Base-by-base conservation (phyloP, 768 basidiomycete genomes). In the Lactifluus rugatus region DNA sequence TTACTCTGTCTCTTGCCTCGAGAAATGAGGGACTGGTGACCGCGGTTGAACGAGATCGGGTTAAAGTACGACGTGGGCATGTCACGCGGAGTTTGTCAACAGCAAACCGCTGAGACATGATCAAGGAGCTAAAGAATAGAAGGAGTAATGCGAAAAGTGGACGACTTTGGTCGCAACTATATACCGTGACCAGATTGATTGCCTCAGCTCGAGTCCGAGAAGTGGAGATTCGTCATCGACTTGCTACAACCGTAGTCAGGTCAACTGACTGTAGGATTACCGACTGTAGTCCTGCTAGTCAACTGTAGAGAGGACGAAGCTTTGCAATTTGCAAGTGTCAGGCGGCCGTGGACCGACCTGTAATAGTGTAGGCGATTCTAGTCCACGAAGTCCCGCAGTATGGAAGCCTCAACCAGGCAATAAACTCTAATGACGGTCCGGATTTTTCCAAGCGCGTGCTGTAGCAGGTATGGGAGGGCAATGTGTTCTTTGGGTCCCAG, bases 1-100 rank as follows among this genome's bases (percentile, higher is more conserved):
- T 75, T 50, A 92, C 85, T 71, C 88, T 82, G 48, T 81, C 81
- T 74, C 88, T 90, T 46, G 89, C 89, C 41, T 93, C 90, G 56
- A 86, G 67, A 68, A 87, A 85, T 11, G 83, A 81, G 48, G 73
- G 61, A 31, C 66, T 70, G 23, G 74, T 62, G 6, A 78, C 73
- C 51, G 72, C 71, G 10, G 82, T 81, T 1, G 82, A 83, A 58
- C 75, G 74, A 52, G 75, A 73, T 62, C 83, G 74, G 11, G 72
- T 67, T 57, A 79, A 75, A 28, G 74, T 34, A 34, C 34, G 7
- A 67, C 47, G 78, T 73, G 62, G 72, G 59, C 11, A 11, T 34
- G 71, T 68, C 28, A 70, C 70, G 66, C 78, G 78, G 58, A 81
- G 71, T 69, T 68, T 73, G 51, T 73, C 66, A 54, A 71, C 72